Conservation (phyloP, 805 yeast genomes). For the Candida chilensis region DNA sequence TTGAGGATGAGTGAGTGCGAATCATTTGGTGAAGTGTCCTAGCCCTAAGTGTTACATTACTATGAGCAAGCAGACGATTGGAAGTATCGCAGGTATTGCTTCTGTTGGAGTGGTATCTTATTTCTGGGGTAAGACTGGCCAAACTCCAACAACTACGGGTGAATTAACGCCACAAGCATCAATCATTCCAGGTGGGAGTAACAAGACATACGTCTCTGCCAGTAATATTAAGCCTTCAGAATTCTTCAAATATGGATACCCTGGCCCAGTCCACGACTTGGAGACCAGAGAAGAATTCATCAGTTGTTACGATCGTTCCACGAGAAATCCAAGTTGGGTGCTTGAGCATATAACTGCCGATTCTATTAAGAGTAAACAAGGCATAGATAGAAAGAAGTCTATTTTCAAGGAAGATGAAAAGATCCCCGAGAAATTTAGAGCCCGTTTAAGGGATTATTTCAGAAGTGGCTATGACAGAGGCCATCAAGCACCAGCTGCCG, state of each 20-base stretch:
- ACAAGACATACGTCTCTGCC: too few relatives aligned
- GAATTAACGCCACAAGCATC: too few relatives aligned
- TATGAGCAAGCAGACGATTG: too few relatives aligned
- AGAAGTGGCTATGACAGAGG: slow-evolving; percentile 96
- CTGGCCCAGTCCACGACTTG: slow-evolving; percentile 89
- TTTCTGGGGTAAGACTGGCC: too few relatives aligned
- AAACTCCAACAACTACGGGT: too few relatives aligned
- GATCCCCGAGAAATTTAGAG: slow-evolving; percentile 73
- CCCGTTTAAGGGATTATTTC: slow-evolving; percentile 74
- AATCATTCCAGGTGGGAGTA: too few relatives aligned
- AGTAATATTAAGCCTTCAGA: slow-evolving; percentile 58
- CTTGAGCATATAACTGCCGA: slow-evolving; percentile 82
- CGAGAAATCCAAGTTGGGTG: slow-evolving; percentile 81
- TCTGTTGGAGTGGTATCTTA: too few relatives aligned
- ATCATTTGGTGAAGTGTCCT: too few relatives aligned
- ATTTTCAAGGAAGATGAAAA: slow-evolving; percentile 81
- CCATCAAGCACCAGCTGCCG: slow-evolving; percentile 97
- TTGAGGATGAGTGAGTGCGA: too few relatives aligned
- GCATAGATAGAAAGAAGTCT: slow-evolving; percentile 66
- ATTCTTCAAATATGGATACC: slow-evolving; percentile 88
- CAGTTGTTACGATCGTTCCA: slow-evolving; percentile 78
- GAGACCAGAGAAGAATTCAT: slow-evolving; percentile 68
- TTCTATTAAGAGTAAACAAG: slow-evolving; percentile 41
- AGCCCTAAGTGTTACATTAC: too few relatives aligned
- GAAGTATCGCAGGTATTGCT: too few relatives aligned